Conservation (phyloP, 176 grass and related monocot genomes). For the Carex pumila region DNA sequence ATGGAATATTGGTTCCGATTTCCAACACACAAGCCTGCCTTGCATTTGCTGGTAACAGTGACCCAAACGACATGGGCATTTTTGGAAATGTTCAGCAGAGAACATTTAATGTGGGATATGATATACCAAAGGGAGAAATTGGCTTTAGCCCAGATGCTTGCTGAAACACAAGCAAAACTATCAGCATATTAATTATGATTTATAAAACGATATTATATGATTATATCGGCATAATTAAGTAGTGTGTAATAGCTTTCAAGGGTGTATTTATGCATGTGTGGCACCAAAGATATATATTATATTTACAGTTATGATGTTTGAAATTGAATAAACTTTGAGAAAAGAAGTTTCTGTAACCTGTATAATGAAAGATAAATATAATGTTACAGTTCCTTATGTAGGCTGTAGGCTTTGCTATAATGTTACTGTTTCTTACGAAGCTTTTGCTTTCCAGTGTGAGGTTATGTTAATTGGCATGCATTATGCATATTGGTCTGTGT, state of each 20-base stretch:
- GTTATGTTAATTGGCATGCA: no score
- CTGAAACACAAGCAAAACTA: background rate
- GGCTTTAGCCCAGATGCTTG: slow-evolving; percentile 27
- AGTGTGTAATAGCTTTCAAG: background rate
- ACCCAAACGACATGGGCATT: background rate
- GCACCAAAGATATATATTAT: background rate
- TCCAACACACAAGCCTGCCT: background rate
- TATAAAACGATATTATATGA: background rate
- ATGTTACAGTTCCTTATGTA: no score
- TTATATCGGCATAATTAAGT: background rate
- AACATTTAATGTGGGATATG: slow-evolving; percentile 29
- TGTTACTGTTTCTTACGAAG: no score
- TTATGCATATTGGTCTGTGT: no score
- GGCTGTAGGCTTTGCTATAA: background rate
- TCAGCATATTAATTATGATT: background rate
- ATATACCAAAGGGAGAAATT: slow-evolving; percentile 12
- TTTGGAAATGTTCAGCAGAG: slow-evolving; percentile 43
- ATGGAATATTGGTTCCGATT: background rate
- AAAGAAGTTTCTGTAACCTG: no score
- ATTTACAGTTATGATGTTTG: background rate
- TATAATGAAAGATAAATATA: no score
- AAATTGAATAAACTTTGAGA: no score
- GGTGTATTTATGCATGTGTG: background rate
- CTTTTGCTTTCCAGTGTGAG: no score
- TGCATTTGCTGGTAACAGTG: background rate